These are phyloP conservation scores for Centaurea solstitialis DNA, from an alignment of 129 eudicot species.

Conservation along the genomic window DNA sequence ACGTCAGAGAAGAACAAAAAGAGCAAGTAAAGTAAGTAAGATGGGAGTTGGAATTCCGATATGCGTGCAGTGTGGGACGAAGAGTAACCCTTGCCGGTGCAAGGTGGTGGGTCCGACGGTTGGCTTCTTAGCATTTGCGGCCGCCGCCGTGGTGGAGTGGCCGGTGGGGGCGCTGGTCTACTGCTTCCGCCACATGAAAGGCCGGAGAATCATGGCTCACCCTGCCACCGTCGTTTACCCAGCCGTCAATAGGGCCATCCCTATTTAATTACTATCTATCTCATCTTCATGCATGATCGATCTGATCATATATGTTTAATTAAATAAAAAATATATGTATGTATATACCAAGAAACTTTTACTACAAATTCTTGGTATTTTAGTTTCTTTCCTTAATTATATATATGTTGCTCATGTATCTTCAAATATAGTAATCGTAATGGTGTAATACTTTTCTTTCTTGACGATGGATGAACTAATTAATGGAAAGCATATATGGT, in stretches of 20 bases:
- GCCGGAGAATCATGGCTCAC: conserved; percentile 85
- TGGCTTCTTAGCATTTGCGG: conserved; percentile 68
- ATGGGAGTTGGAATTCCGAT: conserved; percentile 49
- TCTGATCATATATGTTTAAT: background rate
- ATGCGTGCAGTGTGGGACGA: conserved; percentile 71
- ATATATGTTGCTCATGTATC: background rate
- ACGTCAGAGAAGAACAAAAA: background rate
- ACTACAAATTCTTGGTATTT: background rate
- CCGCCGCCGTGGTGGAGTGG: conserved; percentile 82
- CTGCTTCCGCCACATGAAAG: conserved; percentile 63
- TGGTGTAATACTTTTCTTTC: background rate
- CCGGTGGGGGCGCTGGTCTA: conserved; percentile 83
- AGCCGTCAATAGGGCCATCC: conserved; percentile 47
- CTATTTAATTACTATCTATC: conserved; percentile 35
- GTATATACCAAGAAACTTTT: background rate
- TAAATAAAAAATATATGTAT: background rate
- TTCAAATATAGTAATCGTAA: background rate
- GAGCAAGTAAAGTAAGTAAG: background rate
- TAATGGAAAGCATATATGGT: background rate
- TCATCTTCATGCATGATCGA: background rate
- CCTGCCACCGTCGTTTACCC: conserved; percentile 75
- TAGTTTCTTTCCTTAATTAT: background rate
- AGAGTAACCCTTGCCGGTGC: conserved; percentile 84
- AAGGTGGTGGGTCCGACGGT: conserved; percentile 88
- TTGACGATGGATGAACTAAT: background rate